These are phyloP conservation scores for Elongisporangium undulatum DNA, from an alignment of 352 stramenopile genomes.

Conservation along the genomic window DNA sequence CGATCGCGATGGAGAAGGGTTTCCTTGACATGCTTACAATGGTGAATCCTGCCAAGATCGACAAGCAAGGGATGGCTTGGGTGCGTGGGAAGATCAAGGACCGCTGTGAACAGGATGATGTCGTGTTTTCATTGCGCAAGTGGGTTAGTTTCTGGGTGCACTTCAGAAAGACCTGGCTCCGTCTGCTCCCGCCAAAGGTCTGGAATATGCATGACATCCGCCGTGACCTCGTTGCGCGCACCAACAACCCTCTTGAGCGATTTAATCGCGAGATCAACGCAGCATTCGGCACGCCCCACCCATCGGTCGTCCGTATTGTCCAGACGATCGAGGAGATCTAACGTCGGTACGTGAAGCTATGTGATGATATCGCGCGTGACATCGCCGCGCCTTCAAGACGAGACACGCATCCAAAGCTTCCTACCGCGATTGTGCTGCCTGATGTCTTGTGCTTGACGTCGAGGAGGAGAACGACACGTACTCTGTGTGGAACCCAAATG, in stretches of 20 bases:
- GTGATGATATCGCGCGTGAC: conserved; percentile 6
- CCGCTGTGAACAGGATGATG: too few species aligned
- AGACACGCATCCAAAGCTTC: too few species aligned
- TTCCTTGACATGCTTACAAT: conserved; percentile 7
- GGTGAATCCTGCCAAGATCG: conserved; percentile 3
- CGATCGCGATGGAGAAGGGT: background rate
- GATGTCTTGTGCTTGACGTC: too few species aligned
- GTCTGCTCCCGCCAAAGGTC: background rate
- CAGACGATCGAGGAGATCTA: conserved; percentile 8
- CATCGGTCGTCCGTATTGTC: conserved; percentile 4
- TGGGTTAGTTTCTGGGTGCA: conserved; percentile 7
- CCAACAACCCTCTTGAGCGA: conserved; percentile 7
- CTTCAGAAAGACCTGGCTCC: conserved; percentile 5
- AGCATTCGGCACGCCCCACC: conserved; percentile 5
- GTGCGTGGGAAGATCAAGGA: too few species aligned
- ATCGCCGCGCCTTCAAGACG: too few species aligned
- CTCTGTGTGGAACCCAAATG: too few species aligned
- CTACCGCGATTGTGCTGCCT: too few species aligned
- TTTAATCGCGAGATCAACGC: too few species aligned
- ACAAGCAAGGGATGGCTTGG: background rate
- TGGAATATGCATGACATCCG: conserved; percentile 6
- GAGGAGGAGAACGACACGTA: too few species aligned
- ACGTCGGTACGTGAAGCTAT: conserved; percentile 2
- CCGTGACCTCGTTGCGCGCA: background rate
- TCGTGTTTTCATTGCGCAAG: too few species aligned